Base-by-base conservation (phyloP, 495 filamentous ascomycete species). In the Parachaetomium inaequale region DNA sequence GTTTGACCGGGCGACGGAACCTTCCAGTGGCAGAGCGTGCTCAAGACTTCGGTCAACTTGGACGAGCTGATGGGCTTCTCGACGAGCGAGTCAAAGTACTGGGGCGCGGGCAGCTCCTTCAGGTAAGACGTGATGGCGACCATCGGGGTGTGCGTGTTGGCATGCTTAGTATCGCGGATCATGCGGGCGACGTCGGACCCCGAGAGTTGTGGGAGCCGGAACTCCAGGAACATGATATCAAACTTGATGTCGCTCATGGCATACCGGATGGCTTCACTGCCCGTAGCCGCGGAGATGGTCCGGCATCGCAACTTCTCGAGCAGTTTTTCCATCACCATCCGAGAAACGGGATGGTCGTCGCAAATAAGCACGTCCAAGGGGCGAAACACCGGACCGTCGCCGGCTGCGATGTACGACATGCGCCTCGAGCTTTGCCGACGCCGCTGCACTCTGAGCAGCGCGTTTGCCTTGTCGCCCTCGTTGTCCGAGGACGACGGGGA, bases 221-320 rank as follows among this genome's bases (percentile, higher is more conserved):
- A 96, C 73, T 98, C 94, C 72, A 96, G 96, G 80, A 98, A 90
- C 70, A 98, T 97, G 67, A 98, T 93, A 75, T 98, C 94, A 85
- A 98, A 87, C 69, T 87, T 85, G 72, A 98, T 91, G 72, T 97
- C 91, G 68, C 92, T 89, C 78, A 96, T 88, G 45, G 93, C 92
- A 74, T 89, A 96, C 26, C 93, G 86, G 71, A 93, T 87, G 2
- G 92, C 95, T 67, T 98, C 94, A 2, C 90, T 82, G 19, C 95
- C 94, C 64, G 91, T 96, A 8, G 84, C 80, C 2, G 92, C 94
- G 17, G 90, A 87, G 63, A 98, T 96, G n/a, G 92, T 96, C 19
- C 95, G 89, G 67, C 94, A 98, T 36, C 89, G 87, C 38, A 98
- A 81, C 75, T 96, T 98, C 74, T 98, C 95, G 47, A 98, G 85